Conservation (phyloP, 805 yeast species). For the Sugiyamaella lignohabitans region DNA sequence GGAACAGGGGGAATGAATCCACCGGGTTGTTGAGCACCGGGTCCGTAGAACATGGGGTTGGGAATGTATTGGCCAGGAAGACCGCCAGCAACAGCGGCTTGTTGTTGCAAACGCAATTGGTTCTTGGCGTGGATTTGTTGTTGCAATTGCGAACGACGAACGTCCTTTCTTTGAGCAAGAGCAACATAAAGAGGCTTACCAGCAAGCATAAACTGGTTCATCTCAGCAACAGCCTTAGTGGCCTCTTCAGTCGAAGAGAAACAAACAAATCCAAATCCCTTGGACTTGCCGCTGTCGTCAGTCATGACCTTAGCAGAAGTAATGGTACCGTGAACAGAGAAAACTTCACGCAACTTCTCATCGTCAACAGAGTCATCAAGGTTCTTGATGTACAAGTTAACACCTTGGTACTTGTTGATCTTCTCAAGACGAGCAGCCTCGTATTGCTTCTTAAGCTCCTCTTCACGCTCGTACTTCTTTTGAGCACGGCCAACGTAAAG, state of each 20-base stretch:
- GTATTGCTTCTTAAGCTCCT: conserved; percentile 90
- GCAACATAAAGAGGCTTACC: conserved; percentile 98
- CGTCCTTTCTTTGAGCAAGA: conserved; percentile 97
- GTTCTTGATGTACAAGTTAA: conserved; percentile 93
- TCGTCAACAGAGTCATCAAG: conserved; percentile 90
- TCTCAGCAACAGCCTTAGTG: conserved; percentile 94
- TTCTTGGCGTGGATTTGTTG: conserved; percentile 98
- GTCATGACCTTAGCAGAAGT: conserved; percentile 95
- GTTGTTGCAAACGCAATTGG: conserved; percentile 97
- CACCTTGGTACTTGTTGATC: conserved; percentile 92
- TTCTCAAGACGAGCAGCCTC: conserved; percentile 89
- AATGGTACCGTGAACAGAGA: conserved; percentile 87
- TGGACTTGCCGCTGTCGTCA: conserved; percentile 89
- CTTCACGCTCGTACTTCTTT: conserved; percentile 95
- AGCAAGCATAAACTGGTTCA: conserved; percentile 93
- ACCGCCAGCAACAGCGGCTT: conserved; percentile 70
- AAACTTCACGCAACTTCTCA: conserved; percentile 85
- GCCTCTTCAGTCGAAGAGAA: conserved; percentile 98
- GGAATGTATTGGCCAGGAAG: conserved; percentile 78
- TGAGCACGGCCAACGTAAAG: conserved; percentile 98
- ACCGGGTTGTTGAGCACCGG: conserved; percentile 62
- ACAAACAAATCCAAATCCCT: conserved; percentile 98
- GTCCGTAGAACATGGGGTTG: conserved; percentile 72
- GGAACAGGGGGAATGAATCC: conserved; percentile 52
- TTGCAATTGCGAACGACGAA: conserved; percentile 91